These are phyloP conservation scores for Biscogniauxia sp. DNA, from an alignment of 2,329 filamentous ascomycete genomes.

Conservation along the genomic window DNA sequence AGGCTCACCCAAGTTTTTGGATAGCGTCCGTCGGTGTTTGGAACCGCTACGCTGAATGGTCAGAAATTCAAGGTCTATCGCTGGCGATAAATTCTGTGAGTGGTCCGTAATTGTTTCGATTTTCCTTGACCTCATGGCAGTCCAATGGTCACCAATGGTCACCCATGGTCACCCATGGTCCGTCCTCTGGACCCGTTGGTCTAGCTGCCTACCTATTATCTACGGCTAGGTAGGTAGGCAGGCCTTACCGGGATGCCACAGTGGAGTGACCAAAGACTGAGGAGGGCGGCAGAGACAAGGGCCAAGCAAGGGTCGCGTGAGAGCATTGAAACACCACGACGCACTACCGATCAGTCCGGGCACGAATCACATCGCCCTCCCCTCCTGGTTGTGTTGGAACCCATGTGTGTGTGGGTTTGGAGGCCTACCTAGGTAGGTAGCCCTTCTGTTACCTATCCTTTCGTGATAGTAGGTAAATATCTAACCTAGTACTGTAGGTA, in stretches of 20 bases:
- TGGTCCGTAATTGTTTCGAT: conserved; percentile 20
- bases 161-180: background rate
- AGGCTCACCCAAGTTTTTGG: background rate
- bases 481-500: background rate
- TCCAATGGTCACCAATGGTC: conserved; percentile 9
- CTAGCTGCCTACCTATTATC: background rate
- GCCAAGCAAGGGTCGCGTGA: background rate
- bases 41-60: conserved; percentile 15
- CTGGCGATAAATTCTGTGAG: conserved; percentile 22
- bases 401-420: background rate
- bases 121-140: conserved; percentile 11
- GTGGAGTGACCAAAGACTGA: background rate
- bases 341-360: background rate
- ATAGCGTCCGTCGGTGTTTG: background rate
- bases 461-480: background rate
- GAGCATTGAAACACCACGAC: conserved; percentile 1
- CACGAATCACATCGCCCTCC: conserved; percentile 1
- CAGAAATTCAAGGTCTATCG: conserved; percentile 16
- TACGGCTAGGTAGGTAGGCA: background rate
- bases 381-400: background rate
- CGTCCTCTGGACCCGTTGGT: conserved; percentile 4
- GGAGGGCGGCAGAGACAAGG: background rate
- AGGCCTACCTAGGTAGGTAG: too few relatives aligned
- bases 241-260: background rate
- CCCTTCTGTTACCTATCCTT: background rate